Evolutionary conservation across 805 yeast genomes (phyloP).

Genomic region (Lipomyces chichibuensis): DNA sequence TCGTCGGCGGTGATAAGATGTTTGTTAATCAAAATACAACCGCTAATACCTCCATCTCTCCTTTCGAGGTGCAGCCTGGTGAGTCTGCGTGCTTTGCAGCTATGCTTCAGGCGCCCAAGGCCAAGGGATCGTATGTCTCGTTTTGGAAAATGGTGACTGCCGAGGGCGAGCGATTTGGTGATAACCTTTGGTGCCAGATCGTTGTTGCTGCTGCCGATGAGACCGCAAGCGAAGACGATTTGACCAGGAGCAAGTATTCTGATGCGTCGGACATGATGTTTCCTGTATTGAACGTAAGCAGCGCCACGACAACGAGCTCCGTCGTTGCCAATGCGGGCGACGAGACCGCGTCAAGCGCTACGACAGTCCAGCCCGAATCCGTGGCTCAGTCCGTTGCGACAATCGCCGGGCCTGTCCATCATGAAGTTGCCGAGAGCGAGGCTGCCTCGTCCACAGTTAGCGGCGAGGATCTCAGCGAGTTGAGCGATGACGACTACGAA

Average conservation of each 20-base stretch:
- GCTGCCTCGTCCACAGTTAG: constrained; percentile 4
- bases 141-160: constrained; percentile 26
- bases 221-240: constrained; percentile 18
- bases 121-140: constrained; percentile 20
- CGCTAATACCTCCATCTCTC: constrained; percentile 17
- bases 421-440: constrained; percentile 5
- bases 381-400: constrained; percentile 9
- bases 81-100: constrained; percentile 30
- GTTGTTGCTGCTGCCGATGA: constrained; percentile 13
- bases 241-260: constrained; percentile 32
- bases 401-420: background rate
- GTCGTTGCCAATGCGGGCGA: constrained; percentile 20
- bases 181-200: constrained; percentile 25
- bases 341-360: constrained; percentile 10
- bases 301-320: constrained; percentile 7
- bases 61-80: constrained; percentile 22
- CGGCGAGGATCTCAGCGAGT: constrained; percentile 2
- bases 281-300: constrained; percentile 24
- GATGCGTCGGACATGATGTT: constrained; percentile 31
- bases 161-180: constrained; percentile 31
- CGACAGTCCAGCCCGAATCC: constrained; percentile 5
- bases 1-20: constrained; percentile 25
- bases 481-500: constrained; percentile 14
- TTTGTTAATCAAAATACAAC: constrained; percentile 3
- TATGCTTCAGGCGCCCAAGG: constrained; percentile 25